Base-by-base conservation (phyloP, 192 early-diverging fungal genomes). In the Mortierella hygrophila region DNA sequence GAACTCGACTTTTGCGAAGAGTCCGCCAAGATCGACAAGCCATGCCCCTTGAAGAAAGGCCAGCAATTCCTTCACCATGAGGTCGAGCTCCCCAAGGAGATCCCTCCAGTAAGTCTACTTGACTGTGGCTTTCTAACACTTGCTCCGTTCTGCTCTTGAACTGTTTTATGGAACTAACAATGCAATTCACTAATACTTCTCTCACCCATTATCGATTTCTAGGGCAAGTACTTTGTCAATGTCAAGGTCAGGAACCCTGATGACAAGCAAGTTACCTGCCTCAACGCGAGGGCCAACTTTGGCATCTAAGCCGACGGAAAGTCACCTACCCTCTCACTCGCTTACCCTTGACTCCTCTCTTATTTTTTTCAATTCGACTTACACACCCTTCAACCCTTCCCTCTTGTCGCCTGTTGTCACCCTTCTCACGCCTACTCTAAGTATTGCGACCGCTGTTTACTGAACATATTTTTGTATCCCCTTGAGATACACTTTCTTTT, bases 171-270 rank as follows among this genome's bases (percentile, higher is more conserved):
- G 10, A 20, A 35, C n/a, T n/a, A 42, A 42, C 29, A 7, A 46
- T 42, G 4, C 35, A 26, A 40, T 76, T 6, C 70, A 3, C 35
- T 60, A 29, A 40, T 76, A 13, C 70, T 75, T 70, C 38, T 74
- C 69, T 73, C 8, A 40, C 21, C 3, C 10, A 6, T 52, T 20
- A 52, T 52, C 16, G 37, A n/a, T 81, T 57, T 77, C 77, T 78
- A 93, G 92, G 92, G 92, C 75, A 91, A 88, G 70, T 93, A 91
- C 76, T 81, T 75, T 41, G 92, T 90, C 40, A 87, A 90, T 57
- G 88, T 89, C 47, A 74, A 87, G 69, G 85, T 89, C 63, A 73
- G 52, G 23, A 91, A 90, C 26, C 78, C 83, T 10, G 82, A 87
- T 38, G 79, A 79, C 9, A 57, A 88, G 55, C 47, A 80, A 35